Percentiles rank a stretch among this genome's conserved stretches.
Evolutionary conservation across 2,329 filamentous ascomycete genomes (phyloP).

Genomic region (Penicillium sp.): DNA sequence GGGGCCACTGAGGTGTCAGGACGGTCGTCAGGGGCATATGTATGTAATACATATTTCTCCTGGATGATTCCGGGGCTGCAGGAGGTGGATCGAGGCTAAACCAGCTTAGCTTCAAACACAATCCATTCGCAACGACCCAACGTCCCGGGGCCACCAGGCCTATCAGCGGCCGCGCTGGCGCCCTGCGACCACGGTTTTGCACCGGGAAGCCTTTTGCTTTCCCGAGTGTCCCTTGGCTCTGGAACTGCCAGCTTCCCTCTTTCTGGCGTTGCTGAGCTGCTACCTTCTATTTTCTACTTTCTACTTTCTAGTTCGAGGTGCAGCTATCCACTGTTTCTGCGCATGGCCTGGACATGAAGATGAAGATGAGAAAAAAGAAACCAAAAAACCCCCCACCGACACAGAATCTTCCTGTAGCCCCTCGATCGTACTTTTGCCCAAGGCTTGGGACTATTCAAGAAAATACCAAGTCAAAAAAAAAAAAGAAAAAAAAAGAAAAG

Average conservation of each 20-base stretch:
- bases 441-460: too few species aligned
- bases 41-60: too few species aligned
- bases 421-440: constrained; percentile 10
- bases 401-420: constrained; percentile 8
- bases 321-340: too few species aligned
- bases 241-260: constrained; percentile 17
- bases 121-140: constrained; percentile 18
- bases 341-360: not conserved
- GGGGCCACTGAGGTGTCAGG: too few species aligned
- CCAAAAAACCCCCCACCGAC: constrained; percentile 1
- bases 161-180: not conserved
- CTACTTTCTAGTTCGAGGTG: too few species aligned
- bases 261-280: constrained; percentile 1
- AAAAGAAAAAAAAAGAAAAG: not conserved
- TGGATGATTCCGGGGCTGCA: too few species aligned
- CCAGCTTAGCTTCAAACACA: constrained; percentile 25
- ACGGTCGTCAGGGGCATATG: too few species aligned
- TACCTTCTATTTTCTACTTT: constrained; percentile 4
- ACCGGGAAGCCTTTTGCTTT: constrained; percentile 17
- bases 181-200: constrained; percentile 12
- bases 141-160: constrained; percentile 7
- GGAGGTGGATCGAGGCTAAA: constrained; percentile 15
- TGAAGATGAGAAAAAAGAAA: not conserved
- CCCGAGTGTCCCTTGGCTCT: constrained; percentile 24
- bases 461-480: not conserved